Evolutionary conservation across 2,329 filamentous ascomycete genomes (phyloP).

Genomic region (Orbilia ellipsospora): DNA sequence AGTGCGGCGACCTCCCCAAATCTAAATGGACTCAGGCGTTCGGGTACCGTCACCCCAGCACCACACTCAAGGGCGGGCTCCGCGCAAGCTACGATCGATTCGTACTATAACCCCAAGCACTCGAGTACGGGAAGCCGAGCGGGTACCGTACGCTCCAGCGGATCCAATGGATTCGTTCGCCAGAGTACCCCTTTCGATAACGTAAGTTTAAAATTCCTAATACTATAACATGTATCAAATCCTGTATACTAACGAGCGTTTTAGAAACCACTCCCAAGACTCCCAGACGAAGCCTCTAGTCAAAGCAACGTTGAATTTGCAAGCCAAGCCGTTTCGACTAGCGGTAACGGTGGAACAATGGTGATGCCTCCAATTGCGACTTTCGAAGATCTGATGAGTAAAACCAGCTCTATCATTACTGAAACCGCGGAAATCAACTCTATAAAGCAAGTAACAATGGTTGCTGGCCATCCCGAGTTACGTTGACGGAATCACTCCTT

Average conservation of each 20-base stretch:
- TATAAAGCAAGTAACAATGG: conserved; percentile 51
- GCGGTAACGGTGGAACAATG: background rate
- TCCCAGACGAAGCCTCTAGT: conserved; percentile 33
- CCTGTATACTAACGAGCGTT: conserved; percentile 1
- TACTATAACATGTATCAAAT: background rate
- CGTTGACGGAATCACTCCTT: conserved; percentile 5
- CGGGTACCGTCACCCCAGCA: conserved; percentile 17
- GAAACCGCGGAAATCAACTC: conserved; percentile 46
- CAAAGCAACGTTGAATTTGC: conserved; percentile 10
- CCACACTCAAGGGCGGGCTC: conserved; percentile 25
- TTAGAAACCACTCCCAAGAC: conserved; percentile 51
- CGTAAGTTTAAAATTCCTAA: conserved; percentile 19
- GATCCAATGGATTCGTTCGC: conserved; percentile 36
- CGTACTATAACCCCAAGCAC: conserved; percentile 45
- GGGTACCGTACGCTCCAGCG: conserved; percentile 39
- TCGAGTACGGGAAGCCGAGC: conserved; percentile 41
- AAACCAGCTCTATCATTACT: conserved; percentile 42
- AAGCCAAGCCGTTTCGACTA: background rate
- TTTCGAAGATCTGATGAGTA: conserved; percentile 49
- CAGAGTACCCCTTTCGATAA: conserved; percentile 54
- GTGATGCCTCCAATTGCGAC: conserved; percentile 46
- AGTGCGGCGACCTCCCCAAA: conserved; percentile 12
- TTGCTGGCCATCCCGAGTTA: conserved; percentile 53
- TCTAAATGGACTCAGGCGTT: conserved; percentile 19
- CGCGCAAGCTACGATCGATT: conserved; percentile 27